Percentiles rank a stretch among this genome's conserved stretches.
Evolutionary conservation across 1,284 basidiomycete genomes (phyloP).

Genomic region (Pseudozyma thailandica): DNA sequence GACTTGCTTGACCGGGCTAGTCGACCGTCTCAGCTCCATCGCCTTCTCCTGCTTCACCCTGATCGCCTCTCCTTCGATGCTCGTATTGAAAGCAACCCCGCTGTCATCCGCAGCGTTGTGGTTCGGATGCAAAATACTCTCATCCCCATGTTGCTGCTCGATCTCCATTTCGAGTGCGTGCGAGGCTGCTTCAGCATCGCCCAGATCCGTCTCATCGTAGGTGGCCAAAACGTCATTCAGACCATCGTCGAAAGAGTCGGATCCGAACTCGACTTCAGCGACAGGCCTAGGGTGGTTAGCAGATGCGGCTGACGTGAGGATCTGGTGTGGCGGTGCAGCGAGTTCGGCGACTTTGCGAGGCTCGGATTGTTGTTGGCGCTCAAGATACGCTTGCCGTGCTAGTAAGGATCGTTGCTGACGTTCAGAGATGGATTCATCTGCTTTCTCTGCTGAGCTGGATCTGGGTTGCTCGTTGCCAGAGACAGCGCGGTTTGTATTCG

Average conservation of each 20-base stretch:
- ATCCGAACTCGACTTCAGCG: slow-evolving; percentile 24
- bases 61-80: not conserved
- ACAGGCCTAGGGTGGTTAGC: slow-evolving; percentile 4
- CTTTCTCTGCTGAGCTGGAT: slow-evolving; percentile 1
- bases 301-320: slow-evolving; percentile 1
- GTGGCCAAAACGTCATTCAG: slow-evolving; percentile 27
- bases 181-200: slow-evolving; percentile 38
- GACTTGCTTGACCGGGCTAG: slow-evolving; percentile 47
- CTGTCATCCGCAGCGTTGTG: slow-evolving; percentile 36
- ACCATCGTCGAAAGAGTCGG: slow-evolving; percentile 38
- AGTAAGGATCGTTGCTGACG: slow-evolving; percentile 41
- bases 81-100: slow-evolving; percentile 22
- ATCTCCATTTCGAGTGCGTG: slow-evolving; percentile 48
- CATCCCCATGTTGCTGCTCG: slow-evolving; percentile 8
- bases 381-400: slow-evolving; percentile 36
- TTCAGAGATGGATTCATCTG: slow-evolving; percentile 12
- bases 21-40: slow-evolving; percentile 28
- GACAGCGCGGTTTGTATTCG: not conserved
- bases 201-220: slow-evolving; percentile 42
- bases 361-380: slow-evolving; percentile 37
- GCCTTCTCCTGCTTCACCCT: slow-evolving; percentile 26
- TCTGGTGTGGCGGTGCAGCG: not conserved
- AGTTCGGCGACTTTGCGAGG: slow-evolving; percentile 1
- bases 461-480: not conserved
- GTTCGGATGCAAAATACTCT: slow-evolving; percentile 2